Conservation (phyloP, 208 protist species). For the Trypanosoma cruzi region DNA sequence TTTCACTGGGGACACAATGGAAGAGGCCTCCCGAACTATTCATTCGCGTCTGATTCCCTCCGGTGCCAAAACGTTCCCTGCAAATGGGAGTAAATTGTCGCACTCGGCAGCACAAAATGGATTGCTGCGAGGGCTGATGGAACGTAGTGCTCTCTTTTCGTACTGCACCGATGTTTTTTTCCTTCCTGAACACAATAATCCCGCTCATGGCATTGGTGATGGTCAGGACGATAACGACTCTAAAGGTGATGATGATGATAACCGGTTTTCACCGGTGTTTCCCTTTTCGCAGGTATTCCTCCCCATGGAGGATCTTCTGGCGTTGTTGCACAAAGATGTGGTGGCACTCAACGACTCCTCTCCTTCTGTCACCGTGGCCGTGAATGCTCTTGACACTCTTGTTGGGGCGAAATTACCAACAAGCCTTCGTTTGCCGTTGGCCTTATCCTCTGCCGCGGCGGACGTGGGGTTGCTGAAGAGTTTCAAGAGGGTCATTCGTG, state of each 20-base stretch:
- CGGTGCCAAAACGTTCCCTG: not conserved
- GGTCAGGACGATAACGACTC: not conserved
- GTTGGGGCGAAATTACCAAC: conserved; percentile 14
- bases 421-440: not conserved
- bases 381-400: conserved; percentile 24
- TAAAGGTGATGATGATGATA: not conserved
- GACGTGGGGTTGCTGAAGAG: conserved; percentile 15
- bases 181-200: not conserved
- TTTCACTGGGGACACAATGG: not conserved
- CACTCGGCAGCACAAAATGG: conserved; percentile 39
- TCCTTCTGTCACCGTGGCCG: not conserved
- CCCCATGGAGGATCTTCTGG: conserved; percentile 6
- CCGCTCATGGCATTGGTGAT: not conserved
- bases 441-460: not conserved
- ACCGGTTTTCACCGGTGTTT: conserved; percentile 7
- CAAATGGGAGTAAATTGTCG: not conserved
- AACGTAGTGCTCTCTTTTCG: conserved; percentile 46
- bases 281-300: conserved; percentile 26
- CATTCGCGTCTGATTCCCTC: too few relatives aligned
- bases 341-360: conserved; percentile 15
- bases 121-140: conserved; percentile 54
- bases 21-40: not conserved
- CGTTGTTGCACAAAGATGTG: conserved; percentile 11
- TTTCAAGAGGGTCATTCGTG: conserved; percentile 29
- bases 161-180: conserved; percentile 2